Evolutionary conservation across 2,329 filamentous ascomycete genomes (phyloP), one percentile per base, ranked within the genome.

Genomic region (Ceratocystis ficicola): DNA sequence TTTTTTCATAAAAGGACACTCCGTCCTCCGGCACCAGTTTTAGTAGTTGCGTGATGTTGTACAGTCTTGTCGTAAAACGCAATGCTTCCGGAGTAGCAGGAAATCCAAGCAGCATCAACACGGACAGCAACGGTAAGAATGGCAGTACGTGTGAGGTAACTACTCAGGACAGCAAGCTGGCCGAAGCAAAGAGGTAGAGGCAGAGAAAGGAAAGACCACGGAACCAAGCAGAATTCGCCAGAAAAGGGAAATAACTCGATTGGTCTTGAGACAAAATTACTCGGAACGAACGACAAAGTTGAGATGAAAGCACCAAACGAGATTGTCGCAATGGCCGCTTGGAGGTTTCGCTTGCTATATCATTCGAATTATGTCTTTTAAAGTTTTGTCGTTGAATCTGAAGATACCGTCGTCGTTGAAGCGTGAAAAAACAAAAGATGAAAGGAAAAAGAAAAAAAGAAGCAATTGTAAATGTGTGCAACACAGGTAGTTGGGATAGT

Each of bases 301-400:
- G 48, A 67, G 68, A 68, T 65, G 67, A 69, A 71, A 67, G 63
- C 60, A 44, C 41, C 48, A 52, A 62, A 59, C 48, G 44, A 52
- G 52, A 50, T 63, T 52, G 65, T 64, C 61, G 60, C 41, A 67
- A 46, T 30, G 63, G 41, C 7, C 32, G 12, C 48, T 28, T 55
- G 57, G 44, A 44, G 32, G 32, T 50, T 65, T n/a, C 28, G n/a
- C n/a, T 32, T 28, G 17, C 52, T 30, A 28, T 30, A 7, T 32
- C 52, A 57, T n/a, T 30, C 52, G 4, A 22, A 12, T 2, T 12
- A 17, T 32, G 25, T 32, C 20, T 32, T 57, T 30, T 6, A 30
- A 17, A 2, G 7, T 17, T 28, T 57, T 28, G 52, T 57, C 22
- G 52, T 30, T 57, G 22, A 32, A 57, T 28, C 10, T 17, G 12